Base-by-base conservation (phyloP, 192 early-diverging fungal species). In the Dissophora globulifera region DNA sequence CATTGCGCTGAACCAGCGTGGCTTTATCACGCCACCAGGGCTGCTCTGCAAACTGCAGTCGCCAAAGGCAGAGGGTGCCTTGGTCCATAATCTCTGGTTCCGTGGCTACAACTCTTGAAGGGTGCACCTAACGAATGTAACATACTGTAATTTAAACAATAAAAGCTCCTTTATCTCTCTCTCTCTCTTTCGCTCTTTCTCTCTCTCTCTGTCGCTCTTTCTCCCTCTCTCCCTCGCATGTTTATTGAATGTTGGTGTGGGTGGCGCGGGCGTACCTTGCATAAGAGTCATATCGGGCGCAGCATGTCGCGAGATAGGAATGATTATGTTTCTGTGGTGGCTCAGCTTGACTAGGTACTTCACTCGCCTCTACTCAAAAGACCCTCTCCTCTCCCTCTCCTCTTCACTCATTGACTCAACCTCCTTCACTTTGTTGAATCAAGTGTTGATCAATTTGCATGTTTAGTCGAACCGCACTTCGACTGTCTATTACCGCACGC, bases 381-480 rank as follows among this genome's bases (percentile, higher is more conserved):
- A n/a, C n/a, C n/a, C n/a, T n/a, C n/a, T n/a, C n/a, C n/a, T n/a
- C n/a, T n/a, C n/a, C n/a, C n/a, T n/a, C n/a, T n/a, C n/a, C n/a
- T n/a, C n/a, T n/a, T n/a, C n/a, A n/a, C n/a, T n/a, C n/a, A n/a
- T n/a, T n/a, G n/a, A n/a, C n/a, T n/a, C n/a, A n/a, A n/a, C n/a
- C n/a, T n/a, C n/a, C n/a, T n/a, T n/a, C n/a, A n/a, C n/a, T n/a
- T n/a, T n/a, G n/a, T n/a, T n/a, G n/a, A n/a, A n/a, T 38, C 20
- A 8, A 17, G 7, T 17, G 4, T 7, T 5, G 33, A 47, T 8
- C 45, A 33, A 25, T 32, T 47, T 66, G 65, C 55, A 67, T 67
- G 65, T 58, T 67, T 27, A 58, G 38, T 51, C 65, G 56, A 32
- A 52, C n/a, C 19, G 10, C 40, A 40, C 15, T 52, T 59, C 67